Conservation (phyloP, 2,329 filamentous ascomycete species). For the Clarireedia sp. region DNA sequence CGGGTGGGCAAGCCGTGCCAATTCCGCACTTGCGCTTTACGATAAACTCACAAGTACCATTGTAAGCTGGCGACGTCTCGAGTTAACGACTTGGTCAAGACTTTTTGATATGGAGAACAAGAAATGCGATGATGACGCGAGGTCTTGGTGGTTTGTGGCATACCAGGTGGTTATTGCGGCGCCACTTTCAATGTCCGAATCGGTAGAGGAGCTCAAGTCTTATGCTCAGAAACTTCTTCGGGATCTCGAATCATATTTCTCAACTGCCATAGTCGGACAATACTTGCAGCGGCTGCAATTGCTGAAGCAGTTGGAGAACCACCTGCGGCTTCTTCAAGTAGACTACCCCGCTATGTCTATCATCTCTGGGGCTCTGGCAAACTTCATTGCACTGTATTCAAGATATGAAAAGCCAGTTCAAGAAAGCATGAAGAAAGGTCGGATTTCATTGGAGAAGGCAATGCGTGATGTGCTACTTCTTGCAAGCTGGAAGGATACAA, state of each 20-base stretch:
- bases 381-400: constrained; percentile 69
- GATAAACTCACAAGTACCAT: constrained; percentile 73
- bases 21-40: constrained; percentile 62
- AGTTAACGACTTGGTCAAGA: constrained; percentile 85
- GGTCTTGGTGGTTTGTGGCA: constrained; percentile 92
- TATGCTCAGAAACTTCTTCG: constrained; percentile 65
- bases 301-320: constrained; percentile 54
- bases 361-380: constrained; percentile 59
- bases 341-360: constrained; percentile 51
- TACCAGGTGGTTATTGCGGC: constrained; percentile 82
- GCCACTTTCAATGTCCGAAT: constrained; percentile 57
- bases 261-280: constrained; percentile 72
- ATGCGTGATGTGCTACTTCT: constrained; percentile 90
- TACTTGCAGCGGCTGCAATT: constrained; percentile 66
- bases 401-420: constrained; percentile 61
- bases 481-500: constrained; percentile 97
- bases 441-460: constrained; percentile 73
- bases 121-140: constrained; percentile 69
- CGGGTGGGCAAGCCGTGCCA: constrained; percentile 75
- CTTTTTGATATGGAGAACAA: constrained; percentile 77
- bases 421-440: constrained; percentile 59
- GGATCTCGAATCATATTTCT: constrained; percentile 73
- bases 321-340: constrained; percentile 53
- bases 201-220: constrained; percentile 47
- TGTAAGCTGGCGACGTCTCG: constrained; percentile 82